Percentiles rank a stretch among this genome's conserved stretches.
These are phyloP conservation scores for Angomonas deanei DNA, from an alignment of 208 protist species.

Conservation along the genomic window DNA sequence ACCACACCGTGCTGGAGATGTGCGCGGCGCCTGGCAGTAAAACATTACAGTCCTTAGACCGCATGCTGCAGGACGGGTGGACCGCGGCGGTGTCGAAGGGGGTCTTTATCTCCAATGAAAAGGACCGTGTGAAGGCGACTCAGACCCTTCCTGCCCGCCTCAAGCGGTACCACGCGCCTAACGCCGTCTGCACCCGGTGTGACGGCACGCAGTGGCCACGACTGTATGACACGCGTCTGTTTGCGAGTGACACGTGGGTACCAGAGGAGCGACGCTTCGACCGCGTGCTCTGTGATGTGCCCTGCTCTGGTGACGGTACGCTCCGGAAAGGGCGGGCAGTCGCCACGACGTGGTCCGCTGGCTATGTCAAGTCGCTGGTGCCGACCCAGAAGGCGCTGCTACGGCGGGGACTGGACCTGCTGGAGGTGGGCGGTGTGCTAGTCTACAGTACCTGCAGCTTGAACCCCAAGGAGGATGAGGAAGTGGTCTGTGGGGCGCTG, in stretches of 20 bases:
- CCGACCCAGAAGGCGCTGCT: conserved; percentile 87
- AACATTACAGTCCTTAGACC: conserved; percentile 83
- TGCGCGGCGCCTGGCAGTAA: conserved; percentile 92
- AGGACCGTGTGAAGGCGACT: conserved; percentile 90
- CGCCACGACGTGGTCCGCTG: conserved; percentile 78
- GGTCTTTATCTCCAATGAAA: conserved; percentile 85
- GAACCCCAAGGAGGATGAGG: conserved; percentile 96
- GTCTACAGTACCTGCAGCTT: conserved; percentile 97
- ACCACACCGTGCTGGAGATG: conserved; percentile 84
- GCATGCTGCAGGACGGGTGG: conserved; percentile 58
- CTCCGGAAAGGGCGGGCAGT: conserved; percentile 87
- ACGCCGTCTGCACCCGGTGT: conserved; percentile 76
- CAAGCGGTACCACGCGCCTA: conserved; percentile 86
- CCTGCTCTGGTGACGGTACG: conserved; percentile 95
- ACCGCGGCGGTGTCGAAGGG: conserved; percentile 28
- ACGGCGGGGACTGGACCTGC: conserved; percentile 78
- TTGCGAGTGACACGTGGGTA: conserved; percentile 5
- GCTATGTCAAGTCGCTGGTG: conserved; percentile 83
- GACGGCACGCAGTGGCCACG: conserved; percentile 87
- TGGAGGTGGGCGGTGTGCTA: conserved; percentile 74
- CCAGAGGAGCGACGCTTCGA: conserved; percentile 65
- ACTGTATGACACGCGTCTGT: conserved; percentile 31
- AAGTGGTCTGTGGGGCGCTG: conserved; percentile 87
- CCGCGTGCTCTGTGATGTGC: conserved; percentile 93
- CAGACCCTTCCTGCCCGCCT: conserved; percentile 87